Base-by-base conservation (phyloP, 768 basidiomycete genomes). In the Mrakia hoshinonis region DNA sequence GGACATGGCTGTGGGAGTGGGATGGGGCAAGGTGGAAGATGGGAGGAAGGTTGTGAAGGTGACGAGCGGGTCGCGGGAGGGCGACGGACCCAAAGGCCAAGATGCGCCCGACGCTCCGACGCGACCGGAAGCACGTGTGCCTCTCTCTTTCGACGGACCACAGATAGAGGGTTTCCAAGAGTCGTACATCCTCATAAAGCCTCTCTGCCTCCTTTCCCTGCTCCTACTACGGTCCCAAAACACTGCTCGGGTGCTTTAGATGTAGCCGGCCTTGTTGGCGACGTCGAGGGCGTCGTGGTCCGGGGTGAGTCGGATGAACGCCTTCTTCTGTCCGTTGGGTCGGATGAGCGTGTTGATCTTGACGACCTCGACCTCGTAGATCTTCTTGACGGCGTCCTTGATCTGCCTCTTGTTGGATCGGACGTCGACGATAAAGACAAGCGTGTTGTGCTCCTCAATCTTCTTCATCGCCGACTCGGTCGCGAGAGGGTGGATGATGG, bases 281-380 rank as follows among this genome's bases (percentile, higher is more conserved):
- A 96, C 91, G 79, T 97, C 94, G 77, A 97, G 81, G 47, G 94
- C 94, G 77, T 97, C 94, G 80, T 93, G 89, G 83, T 96, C 93
- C n/a, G 92, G 81, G 26, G 92, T 90, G 79, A 98, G 83, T 63
- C 94, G 87, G 55, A 97, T 94, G 80, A 96, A 99, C 52, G 96
- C 96, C 88, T 98, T 98, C 85, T 99, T 99, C 87, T 89, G 92
- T 65, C 95, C 95, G 78, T 98, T 96, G 67, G 95, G 96, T 91
- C 94, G 89, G 81, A 98, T 97, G 79, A 99, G 87, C 64, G 96
- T 99, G 87, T 97, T 99, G 80, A 98, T 85, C 83, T 95, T 96
- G 52, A 89, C 88, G 12, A 92, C 90, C 82, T 94, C 87, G 67
- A 98, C 94, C 78, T 96, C 94, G 81, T 97, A 98, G 77, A 99